Evolutionary conservation across 2,329 filamentous ascomycete genomes (phyloP), one percentile per base, ranked within the genome.

Genomic region (Aureobasidium mangrovei): DNA sequence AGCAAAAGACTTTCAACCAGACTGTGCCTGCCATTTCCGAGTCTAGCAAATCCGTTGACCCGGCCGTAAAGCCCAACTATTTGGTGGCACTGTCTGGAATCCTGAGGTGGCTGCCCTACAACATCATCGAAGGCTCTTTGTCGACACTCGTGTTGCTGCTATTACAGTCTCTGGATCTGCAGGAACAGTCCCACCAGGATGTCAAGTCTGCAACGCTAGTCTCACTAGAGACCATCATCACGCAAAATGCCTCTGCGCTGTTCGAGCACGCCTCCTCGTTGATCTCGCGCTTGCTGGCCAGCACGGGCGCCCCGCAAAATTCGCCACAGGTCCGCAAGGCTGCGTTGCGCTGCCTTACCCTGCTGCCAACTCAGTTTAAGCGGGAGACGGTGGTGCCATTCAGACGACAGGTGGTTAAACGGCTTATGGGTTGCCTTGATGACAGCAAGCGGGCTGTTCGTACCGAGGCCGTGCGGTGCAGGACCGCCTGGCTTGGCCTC

Each of bases 31-130:
- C 74, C 31, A 77, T 85, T 47, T 75, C 78, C 4, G 66, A 72
- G 28, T 70, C 72, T 3, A 80, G 83, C 63, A 74, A 73, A 55
- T 66, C 67, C 18, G 72, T 74, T 6, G 65, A 68, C 31, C 56
- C 62, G 54, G 60, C 68, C 9, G 67, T 72, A 24, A 85, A 84
- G 65, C 73, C 76, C 44, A 80, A 82, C 58, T 82, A 83, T 60
- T 75, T 86, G 27, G 75, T 83, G 33, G 82, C 83, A 4, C 72
- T 86, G 3, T 78, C 80, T 3, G 81, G 81, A 1, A 75, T 85
- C 10, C 71, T 86, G 39, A 73, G 75, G 47, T 79, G 78, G 63
- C 75, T 84, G 41, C 77, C 82, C 0, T 80, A 82, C 33, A 69
- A 75, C 4, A 74, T 86, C 41, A 74, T 85, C 9, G 74, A 82